Conservation (phyloP, 2,329 filamentous ascomycete genomes). For the Grosmannia clavigera region DNA sequence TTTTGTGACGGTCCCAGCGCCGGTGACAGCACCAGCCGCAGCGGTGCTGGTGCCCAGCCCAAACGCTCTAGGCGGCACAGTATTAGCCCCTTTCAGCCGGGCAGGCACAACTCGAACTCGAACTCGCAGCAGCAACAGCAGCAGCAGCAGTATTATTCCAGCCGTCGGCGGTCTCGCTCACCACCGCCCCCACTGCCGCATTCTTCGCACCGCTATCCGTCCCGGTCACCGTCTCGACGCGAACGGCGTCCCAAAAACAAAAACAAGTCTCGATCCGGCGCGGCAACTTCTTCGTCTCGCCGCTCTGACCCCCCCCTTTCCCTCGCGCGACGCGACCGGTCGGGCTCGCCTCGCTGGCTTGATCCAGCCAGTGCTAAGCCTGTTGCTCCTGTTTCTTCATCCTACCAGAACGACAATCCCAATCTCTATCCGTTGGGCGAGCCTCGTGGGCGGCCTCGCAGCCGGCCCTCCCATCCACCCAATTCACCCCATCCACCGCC, state of each 20-base stretch:
- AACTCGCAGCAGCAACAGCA: neutral
- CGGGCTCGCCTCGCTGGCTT: slow-evolving; percentile 14
- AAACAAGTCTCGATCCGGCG: slow-evolving; percentile 2
- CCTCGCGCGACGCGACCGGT: slow-evolving; percentile 14
- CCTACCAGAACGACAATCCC: slow-evolving; percentile 9
- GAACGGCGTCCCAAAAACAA: neutral
- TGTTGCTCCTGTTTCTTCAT: neutral
- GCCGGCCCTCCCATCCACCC: slow-evolving; percentile 4
- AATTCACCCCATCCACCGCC: neutral
- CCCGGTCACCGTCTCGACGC: neutral
- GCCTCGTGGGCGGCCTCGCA: slow-evolving; percentile 12
- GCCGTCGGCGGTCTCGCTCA: neutral
- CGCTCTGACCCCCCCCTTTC: slow-evolving; percentile 8
- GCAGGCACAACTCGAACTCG: neutral
- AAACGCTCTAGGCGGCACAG: slow-evolving; percentile 9
- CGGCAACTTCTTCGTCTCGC: slow-evolving; percentile 8
- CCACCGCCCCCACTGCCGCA: neutral
- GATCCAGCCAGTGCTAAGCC: neutral
- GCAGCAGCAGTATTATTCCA: neutral
- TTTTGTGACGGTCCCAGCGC: slow-evolving; percentile 1
- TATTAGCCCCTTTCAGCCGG: slow-evolving; percentile 2
- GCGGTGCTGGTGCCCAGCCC: slow-evolving; percentile 5
- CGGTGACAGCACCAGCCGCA: neutral
- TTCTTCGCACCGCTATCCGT: neutral
- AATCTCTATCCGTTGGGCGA: slow-evolving; percentile 10